Evolutionary conservation across 78 protist genomes (phyloP).

Genomic region (Isochrysis galbana): DNA sequence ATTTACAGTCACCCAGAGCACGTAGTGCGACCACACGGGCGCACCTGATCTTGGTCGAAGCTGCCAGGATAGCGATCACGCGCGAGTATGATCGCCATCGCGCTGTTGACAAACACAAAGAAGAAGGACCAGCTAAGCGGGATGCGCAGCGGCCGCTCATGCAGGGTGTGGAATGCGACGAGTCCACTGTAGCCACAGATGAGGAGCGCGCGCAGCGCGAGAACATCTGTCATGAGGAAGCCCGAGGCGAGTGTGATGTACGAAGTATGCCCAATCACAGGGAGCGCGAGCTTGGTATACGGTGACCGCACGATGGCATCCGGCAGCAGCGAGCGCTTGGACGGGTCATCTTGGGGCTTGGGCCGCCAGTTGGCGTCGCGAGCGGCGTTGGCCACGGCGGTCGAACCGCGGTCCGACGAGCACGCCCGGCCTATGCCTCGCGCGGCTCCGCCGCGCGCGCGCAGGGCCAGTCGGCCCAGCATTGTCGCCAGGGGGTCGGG

Average conservation of each 20-base stretch:
- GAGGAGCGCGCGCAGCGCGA: conserved; percentile 5
- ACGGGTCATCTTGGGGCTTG: too few species aligned
- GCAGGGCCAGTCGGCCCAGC: too few species aligned
- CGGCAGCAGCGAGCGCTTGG: too few species aligned
- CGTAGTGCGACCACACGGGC: too few species aligned
- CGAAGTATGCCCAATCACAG: background rate
- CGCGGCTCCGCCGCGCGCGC: too few species aligned
- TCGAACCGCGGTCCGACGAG: too few species aligned
- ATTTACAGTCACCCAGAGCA: too few species aligned
- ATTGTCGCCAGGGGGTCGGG: too few species aligned
- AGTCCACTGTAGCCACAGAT: background rate
- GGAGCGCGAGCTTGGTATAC: background rate
- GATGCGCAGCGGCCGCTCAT: background rate
- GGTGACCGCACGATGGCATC: too few species aligned
- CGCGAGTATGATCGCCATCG: background rate
- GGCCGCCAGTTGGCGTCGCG: too few species aligned
- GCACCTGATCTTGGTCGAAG: background rate
- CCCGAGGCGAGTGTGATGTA: background rate
- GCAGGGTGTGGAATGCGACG: background rate
- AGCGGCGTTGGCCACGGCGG: too few species aligned
- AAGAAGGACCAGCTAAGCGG: background rate
- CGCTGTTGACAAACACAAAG: background rate
- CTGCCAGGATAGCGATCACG: background rate
- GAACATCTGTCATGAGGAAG: background rate
- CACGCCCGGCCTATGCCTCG: too few species aligned